Conservation (phyloP, 192 early-diverging fungal species). For the Backusella psychrophila region DNA sequence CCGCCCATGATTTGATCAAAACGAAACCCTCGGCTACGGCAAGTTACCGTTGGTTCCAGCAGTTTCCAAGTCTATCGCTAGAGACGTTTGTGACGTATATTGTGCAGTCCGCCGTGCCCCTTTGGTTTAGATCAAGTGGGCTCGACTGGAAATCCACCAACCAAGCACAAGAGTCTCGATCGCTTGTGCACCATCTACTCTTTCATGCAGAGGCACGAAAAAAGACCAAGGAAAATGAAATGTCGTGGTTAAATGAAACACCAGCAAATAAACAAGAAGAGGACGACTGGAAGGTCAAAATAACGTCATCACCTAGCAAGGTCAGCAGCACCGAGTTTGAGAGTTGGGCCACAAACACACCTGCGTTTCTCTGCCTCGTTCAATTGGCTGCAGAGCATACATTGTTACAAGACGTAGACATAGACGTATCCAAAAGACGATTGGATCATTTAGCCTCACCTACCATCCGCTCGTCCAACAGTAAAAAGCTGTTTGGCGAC, state of each 20-base stretch:
- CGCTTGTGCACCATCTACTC: background rate
- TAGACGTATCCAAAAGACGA: background rate
- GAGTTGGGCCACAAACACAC: constrained; percentile 10
- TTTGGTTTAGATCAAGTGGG: constrained; percentile 16
- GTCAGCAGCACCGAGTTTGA: background rate
- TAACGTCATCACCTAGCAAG: background rate
- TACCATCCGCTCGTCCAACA: background rate
- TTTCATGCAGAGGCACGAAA: background rate
- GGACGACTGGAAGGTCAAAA: background rate
- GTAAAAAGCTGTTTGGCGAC: background rate
- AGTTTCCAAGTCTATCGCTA: background rate
- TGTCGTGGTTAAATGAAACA: constrained; percentile 2
- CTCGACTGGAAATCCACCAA: background rate
- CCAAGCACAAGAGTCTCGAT: background rate
- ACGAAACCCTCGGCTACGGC: background rate
- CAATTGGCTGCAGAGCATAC: background rate
- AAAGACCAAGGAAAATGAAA: background rate
- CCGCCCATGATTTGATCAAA: background rate
- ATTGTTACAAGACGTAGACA: background rate
- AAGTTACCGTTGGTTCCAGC: background rate
- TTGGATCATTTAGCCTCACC: constrained; percentile 6
- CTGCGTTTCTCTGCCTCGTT: background rate
- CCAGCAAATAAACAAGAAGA: no score
- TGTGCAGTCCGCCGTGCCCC: background rate
- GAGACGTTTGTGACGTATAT: constrained; percentile 1